Evolutionary conservation across 2,329 filamentous ascomycete genomes (phyloP).

Genomic region (Neocatenulostroma microsporum): DNA sequence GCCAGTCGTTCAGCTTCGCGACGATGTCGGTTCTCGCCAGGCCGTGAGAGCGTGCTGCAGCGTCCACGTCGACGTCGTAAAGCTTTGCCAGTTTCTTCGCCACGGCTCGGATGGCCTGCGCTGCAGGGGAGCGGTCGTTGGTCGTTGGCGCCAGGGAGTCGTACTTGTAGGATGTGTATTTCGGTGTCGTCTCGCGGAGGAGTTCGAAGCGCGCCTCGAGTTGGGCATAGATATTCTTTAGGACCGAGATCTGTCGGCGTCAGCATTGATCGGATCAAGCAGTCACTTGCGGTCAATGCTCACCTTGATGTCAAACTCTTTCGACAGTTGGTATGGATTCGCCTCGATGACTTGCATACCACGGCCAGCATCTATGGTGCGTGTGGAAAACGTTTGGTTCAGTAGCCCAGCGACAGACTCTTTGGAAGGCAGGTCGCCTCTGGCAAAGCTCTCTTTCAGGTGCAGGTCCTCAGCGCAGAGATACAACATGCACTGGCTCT

Average conservation of each 20-base stretch:
- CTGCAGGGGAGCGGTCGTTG: conserved; percentile 36
- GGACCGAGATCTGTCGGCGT: conserved; percentile 34
- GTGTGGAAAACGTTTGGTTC: conserved; percentile 42
- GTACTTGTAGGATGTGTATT: conserved; percentile 36
- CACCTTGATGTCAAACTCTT: conserved; percentile 47
- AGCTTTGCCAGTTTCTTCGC: conserved; percentile 38
- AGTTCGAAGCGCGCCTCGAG: conserved; percentile 53
- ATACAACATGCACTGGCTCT: conserved; percentile 52
- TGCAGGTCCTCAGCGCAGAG: conserved; percentile 52
- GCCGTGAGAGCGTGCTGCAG: conserved; percentile 22
- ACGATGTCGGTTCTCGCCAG: conserved; percentile 44
- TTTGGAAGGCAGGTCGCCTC: conserved; percentile 51
- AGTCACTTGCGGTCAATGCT: background rate
- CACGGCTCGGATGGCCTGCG: conserved; percentile 37
- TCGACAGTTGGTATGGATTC: conserved; percentile 40
- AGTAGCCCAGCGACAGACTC: conserved; percentile 44
- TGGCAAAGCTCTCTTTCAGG: conserved; percentile 51
- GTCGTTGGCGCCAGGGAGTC: conserved; percentile 16
- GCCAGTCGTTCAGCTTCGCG: conserved; percentile 48
- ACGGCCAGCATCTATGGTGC: background rate
- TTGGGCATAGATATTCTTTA: conserved; percentile 52
- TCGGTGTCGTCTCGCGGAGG: conserved; percentile 49
- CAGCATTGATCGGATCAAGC: background rate
- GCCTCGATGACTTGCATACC: conserved; percentile 37
- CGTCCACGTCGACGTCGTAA: conserved; percentile 45